Evolutionary conservation across 768 basidiomycete genomes (phyloP), one percentile per base, ranked within the genome.

Genomic region (Lyophyllum decastes): DNA sequence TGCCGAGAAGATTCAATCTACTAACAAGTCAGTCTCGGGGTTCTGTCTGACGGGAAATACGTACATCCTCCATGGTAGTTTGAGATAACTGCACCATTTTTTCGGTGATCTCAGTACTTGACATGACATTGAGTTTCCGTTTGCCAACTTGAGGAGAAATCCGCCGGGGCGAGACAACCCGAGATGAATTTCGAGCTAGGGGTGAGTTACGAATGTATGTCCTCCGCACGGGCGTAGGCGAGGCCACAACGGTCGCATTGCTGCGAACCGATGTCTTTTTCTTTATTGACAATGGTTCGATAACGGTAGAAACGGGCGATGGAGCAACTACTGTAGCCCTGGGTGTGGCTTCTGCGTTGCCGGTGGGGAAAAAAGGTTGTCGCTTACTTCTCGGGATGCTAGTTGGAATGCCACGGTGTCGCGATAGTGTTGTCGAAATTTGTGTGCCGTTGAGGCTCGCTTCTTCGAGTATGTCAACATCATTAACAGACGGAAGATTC

Each of bases 241-340:
- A 78, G 45, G 69, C 70, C 38, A 76, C 64, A 25, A 72, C 57
- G 47, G 70, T 73, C 6, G 78, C 73, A 22, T 74, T 70, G 46
- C 72, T 75, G 34, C 85, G 82, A 25, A 85, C 76, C 7, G 90
- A 90, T 5, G 82, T 77, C 70, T 91, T 92, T 78, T 94, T 93
- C 78, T 88, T 92, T 70, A 94, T 94, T 2, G 87, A 89, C 58
- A 94, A 75, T 7, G 92, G 92, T 65, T 91, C 90, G 21, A 93
- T 79, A 24, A 73, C 74, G 34, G 74, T 77, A 30, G 78, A 71
- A 24, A 74, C 72, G 55, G 74, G 64, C 25, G 78, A 62, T 24
- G 66, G 55, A 48, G 69, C 65, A 38, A 65, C 70, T 33, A 67
- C 60, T 58, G 66, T 55, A 35, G 76, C 66, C 63, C 79, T 85